These are phyloP conservation scores for Vitis rotundifolia DNA, from an alignment of 164 flowering plant genomes.

Conservation along the genomic window DNA sequence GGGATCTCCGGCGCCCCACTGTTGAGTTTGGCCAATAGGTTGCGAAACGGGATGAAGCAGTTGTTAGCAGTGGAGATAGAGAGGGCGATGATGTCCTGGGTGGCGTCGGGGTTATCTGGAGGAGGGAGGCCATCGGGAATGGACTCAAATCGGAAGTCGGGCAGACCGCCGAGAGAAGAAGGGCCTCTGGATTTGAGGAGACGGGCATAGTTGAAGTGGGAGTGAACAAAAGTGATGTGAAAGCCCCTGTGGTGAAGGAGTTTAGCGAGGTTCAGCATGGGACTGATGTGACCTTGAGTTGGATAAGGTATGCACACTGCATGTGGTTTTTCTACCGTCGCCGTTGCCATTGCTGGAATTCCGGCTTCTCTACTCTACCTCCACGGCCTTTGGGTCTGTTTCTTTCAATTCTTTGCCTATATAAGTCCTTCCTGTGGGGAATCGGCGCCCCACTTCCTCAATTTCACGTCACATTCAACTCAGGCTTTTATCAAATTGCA, in stretches of 20 bases:
- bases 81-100: conserved; percentile 46
- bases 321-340: conserved; percentile 22
- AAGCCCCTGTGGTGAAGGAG: conserved; percentile 37
- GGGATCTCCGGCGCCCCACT: conserved; percentile 18
- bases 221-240: conserved; percentile 42
- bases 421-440: too few species aligned
- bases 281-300: conserved; percentile 40
- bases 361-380: too few species aligned
- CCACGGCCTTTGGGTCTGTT: too few species aligned
- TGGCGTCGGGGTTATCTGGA: conserved; percentile 26
- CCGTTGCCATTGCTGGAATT: too few species aligned
- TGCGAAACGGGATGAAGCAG: conserved; percentile 30
- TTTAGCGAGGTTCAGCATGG: conserved; percentile 40
- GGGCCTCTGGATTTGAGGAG: conserved; percentile 41
- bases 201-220: conserved; percentile 37
- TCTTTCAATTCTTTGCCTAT: too few species aligned
- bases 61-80: conserved; percentile 24
- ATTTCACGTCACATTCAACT: too few species aligned
- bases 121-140: conserved; percentile 58
- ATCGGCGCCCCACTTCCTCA: too few species aligned
- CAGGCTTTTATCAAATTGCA: too few species aligned
- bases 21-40: conserved; percentile 31
- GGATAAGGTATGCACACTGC: conserved; percentile 42
- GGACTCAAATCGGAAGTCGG: conserved; percentile 38
- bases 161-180: conserved; percentile 25